Base-by-base conservation (phyloP, 2,329 filamentous ascomycete species). In the Fusarium tjaetaba region DNA sequence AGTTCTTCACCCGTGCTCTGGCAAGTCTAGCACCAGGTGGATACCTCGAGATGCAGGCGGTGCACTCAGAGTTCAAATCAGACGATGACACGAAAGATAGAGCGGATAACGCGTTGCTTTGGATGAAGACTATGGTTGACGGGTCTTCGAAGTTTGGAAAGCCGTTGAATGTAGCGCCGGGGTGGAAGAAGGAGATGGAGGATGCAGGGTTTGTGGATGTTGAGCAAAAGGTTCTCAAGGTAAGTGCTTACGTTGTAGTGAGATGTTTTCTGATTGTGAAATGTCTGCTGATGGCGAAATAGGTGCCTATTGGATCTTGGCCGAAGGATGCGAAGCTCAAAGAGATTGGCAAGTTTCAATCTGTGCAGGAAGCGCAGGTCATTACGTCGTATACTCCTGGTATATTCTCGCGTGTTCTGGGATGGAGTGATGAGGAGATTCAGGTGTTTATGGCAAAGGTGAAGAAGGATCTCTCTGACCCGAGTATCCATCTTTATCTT, bases 401-500 rank as follows among this genome's bases (percentile, higher is more conserved):
- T 3, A 62, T 76, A 7, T 76, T 74, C 43, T 75, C 74, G 3
- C 73, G 66, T 15, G 30, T 76, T 10, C 66, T 77, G 4, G 75
- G 75, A 7, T 76, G 74, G 74, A 55, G 67, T 3, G 66, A 74
- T 13, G 43, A 59, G 6, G 74, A 75, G 36, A 73, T 76, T 30
- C 70, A 73, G 41, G 71, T 74, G 0, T 71, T 77, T 4, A 71
- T 74, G 70, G 72, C 66, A 15, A 74, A 71, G 51, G 66, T 71
- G 13, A 75, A 76, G 61, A 70, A 56, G 22, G 72, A 77, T 22
- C 53, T 77, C 11, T 53, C 57, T 11, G 58, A 75, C 18, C 70
- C 75, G 5, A 22, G 45, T 11, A 65, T 72, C 15, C 76, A 77
- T 14, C 65, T 77, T 2, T 77, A 77, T 49, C 64, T 73, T 7